These are phyloP conservation scores for Bidens hawaiensis DNA, from an alignment of 140 eudicot genomes.

Conservation along the genomic window DNA sequence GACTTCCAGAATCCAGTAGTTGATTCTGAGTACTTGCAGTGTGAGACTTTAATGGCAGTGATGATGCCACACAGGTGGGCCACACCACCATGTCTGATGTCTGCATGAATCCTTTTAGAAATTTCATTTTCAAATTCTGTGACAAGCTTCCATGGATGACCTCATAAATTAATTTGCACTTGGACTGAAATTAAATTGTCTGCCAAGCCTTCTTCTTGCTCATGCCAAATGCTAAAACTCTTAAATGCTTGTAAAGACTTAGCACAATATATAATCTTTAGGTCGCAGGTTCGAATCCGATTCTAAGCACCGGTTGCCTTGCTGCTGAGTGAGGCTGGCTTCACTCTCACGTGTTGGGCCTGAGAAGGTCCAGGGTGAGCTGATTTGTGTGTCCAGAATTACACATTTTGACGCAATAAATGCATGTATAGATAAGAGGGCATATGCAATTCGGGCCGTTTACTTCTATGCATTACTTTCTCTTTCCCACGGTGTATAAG, in stretches of 20 bases:
- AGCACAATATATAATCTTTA: too few relatives aligned
- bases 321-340: neutral
- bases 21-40: conserved; percentile 29
- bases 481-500: too few relatives aligned
- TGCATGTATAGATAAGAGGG: too few relatives aligned
- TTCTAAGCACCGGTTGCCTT: neutral
- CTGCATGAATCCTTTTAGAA: neutral
- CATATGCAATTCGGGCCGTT: too few relatives aligned
- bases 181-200: neutral
- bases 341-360: neutral
- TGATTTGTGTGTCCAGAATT: too few relatives aligned
- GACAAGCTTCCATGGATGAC: too few relatives aligned
- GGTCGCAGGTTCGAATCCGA: too few relatives aligned
- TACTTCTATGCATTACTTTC: too few relatives aligned
- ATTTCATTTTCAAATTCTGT: conserved; percentile 6
- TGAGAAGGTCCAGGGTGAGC: neutral
- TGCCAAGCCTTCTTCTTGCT: conserved; percentile 13
- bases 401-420: too few relatives aligned
- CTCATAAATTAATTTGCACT: conserved; percentile 20
- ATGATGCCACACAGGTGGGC: neutral
- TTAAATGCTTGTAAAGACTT: neutral
- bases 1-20: too few relatives aligned
- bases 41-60: conserved; percentile 23
- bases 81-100: conserved; percentile 22
- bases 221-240: conserved; percentile 3